Evolutionary conservation across 495 filamentous ascomycete species (phyloP), one percentile per base, ranked within the genome.

Genomic region (Tuber magnatum): DNA sequence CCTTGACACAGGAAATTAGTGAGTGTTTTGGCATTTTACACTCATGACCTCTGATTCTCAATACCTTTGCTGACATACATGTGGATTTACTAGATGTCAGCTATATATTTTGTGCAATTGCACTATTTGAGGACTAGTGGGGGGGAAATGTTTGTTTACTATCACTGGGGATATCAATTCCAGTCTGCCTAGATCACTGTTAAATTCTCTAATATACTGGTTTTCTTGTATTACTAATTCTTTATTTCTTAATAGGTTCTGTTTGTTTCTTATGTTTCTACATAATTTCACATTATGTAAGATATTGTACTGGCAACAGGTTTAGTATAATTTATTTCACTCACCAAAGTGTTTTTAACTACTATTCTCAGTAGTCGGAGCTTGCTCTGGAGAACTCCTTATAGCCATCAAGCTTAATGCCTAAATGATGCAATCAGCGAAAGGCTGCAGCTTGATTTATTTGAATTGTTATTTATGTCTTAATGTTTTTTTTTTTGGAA

Each of bases 291-390:
- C 70, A 75, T 20, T 75, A 75, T 18, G 28, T 75, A 2, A 51
- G 74, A 2, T 1, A 69, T 6, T 75, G 70, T 69, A 61, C 69
- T 0, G 70, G 74, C 3, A 46, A 71, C 16, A 41, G 51, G 5
- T n/a, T n/a, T n/a, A n/a, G n/a, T n/a, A n/a, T n/a, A n/a, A n/a
- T n/a, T n/a, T n/a, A n/a, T n/a, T n/a, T 75, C 39, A 75, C 69
- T 12, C 74, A 75, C 16, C 74, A 75, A 42, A 22, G 28, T 0
- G 72, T 38, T 4, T 75, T 75, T 20, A 70, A 75, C 9, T 75
- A 68, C 28, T 72, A 44, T 22, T 35, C 48, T 2, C 51, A 75
- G 40, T n/a, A 75, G 51, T 10, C 41, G 12, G 41, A 42, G 8
- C 42, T 14, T 46, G 3, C 44, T 46, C 44, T 3, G 46, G 38